Base-by-base conservation (phyloP, 352 stramenopile genomes). In the Phytophthora megakarya region DNA sequence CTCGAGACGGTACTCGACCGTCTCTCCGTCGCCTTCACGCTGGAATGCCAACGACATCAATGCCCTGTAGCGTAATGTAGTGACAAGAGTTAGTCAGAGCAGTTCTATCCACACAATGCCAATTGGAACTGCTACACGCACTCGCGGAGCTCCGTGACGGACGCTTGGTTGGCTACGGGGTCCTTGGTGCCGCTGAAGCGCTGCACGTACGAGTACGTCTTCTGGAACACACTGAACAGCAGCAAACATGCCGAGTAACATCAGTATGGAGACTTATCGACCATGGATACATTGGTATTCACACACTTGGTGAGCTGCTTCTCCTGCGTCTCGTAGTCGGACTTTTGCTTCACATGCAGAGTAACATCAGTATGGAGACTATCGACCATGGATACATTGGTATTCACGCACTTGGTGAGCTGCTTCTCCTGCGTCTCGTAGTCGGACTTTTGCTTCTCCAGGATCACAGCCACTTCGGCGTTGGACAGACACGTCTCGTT, bases 361-460 rank as follows among this genome's bases (percentile, higher is more conserved):
- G n/a, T n/a, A n/a, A n/a, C n/a, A n/a, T n/a, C n/a, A n/a, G n/a
- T n/a, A n/a, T 21, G 3, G 15, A 46, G 35, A 9, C 23, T 40
- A 28, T 16, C 26, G n/a, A 18, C 22, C 3, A 58, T 55, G 47
- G 44, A 46, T 35, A 43, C 38, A 40, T 39, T 28, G 5, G 21
- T 32, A 19, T 11, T 13, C 23, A 64, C 78, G 59, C 39, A 94
- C 81, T 78, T 84, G 18, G 88, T 96, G 55, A 96, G 78, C 73
- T 92, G 84, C 70, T 96, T 96, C 75, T 96, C 88, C 65, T 96
- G 86, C 70, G 87, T 93, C 73, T 97, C 89, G 74, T 96, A 97
- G 70, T 96, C 85, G 30, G 78, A 82, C 69, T 95, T 95, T 40
- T 95, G 88, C 81, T 97, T 95, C 68, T 97, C 87, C 32, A 97